Base-by-base conservation (phyloP, 345 rosid species). In the Citrus sp. region DNA sequence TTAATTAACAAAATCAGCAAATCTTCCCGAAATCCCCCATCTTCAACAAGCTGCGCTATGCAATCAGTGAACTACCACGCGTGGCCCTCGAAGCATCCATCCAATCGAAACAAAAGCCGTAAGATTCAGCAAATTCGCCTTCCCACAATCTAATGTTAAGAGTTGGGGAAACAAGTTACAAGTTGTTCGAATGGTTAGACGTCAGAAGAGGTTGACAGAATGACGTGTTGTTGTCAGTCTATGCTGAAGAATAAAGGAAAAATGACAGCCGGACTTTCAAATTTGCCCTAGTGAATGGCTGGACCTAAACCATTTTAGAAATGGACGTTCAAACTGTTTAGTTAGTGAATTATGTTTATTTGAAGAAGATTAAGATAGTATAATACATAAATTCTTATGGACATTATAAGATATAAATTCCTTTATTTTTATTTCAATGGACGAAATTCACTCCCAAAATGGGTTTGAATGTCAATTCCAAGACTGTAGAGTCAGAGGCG, bases 11-110 rank as follows among this genome's bases (percentile, higher is more conserved):
- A 51, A n/a, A 56, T 56, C 38, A 63, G 64, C 38, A 42, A 65
- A 77, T 77, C 80, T 59, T 59, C 69, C 65, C 22, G 5, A 62
- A 80, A 60, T 80, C 68, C 72, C 51, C 63, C 28, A 67, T 21
- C 66, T 28, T n/a, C 38, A 55, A 40, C 55, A 25, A 54, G 68
- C 40, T 74, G 77, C 6, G 62, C 68, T 64, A 9, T 27, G 21
- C 73, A 42, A 66, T 66, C 71, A 77, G 1, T 32, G 65, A 73
- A 66, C 42, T 74, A 46, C 80, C 70, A 72, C 59, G 42, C 72
- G 80, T 27, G 25, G 13, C 46, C 2, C 22, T 55, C 7, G 7
- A 49, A 16, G 51, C 37, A 19, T 59, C 4, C 25, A 13, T 3
- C 77, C 77, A 38, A 58, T 72, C 21, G 25, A 14, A 77, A n/a